Base-by-base conservation (phyloP, 2,329 filamentous ascomycete species). In the Diplocarpon mali region DNA sequence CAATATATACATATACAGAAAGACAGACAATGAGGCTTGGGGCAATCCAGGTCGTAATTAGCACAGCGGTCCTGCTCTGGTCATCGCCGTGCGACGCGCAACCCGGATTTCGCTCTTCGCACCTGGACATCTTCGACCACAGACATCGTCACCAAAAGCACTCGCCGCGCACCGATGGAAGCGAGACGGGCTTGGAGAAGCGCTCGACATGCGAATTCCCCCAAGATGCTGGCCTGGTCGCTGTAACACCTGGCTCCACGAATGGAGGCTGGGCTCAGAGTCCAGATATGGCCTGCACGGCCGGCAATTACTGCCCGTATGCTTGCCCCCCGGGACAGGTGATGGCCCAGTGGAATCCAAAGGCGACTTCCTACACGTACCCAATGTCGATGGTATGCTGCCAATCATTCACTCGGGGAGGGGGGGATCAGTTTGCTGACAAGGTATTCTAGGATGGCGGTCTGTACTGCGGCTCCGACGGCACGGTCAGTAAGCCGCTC, bases 221-320 rank as follows among this genome's bases (percentile, higher is more conserved):
- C 10, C 67, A 69, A 29, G 70, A 83, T 57, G 71, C 75, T 27
- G 80, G 82, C 42, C 65, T 89, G 57, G 75, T 87, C 36, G 62
- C 75, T 12, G 71, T 90, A 42, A 84, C 82, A 9, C 82, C 82
- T 4, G 67, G 67, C 42, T 61, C 62, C 35, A 60, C 66, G 60
- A 90, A 90, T 65, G 80, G 70, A 40, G 85, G 85, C 49, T 90
- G 84, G 79, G 85, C 84, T 35, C 79, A 89, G 76, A 83, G 80
- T 57, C 83, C 84, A 3, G 79, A 89, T 62, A 75, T 83, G 60
- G 62, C 73, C 43, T 89, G 85, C 62, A 69, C 67, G 47, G 72
- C 77, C 4, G 82, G 78, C 47, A 74, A 62, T 53, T 88, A 82
- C 64, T 89, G 85, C 59, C 85, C 85, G 1, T 80, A 84, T 61